Conservation (phyloP, 2,329 filamentous ascomycete genomes). For the Leptographium procerum region DNA sequence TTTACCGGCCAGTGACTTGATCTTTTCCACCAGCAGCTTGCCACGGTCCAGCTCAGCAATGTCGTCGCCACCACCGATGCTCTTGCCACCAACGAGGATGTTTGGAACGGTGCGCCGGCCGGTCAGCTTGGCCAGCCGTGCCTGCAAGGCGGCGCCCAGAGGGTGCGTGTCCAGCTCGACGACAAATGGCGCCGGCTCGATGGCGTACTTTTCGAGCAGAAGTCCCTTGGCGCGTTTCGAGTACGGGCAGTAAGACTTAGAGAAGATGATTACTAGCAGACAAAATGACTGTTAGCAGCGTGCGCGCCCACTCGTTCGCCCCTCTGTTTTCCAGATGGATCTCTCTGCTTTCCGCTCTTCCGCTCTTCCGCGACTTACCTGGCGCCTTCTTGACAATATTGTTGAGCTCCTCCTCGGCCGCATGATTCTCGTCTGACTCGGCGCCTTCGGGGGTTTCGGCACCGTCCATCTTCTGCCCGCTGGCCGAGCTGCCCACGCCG, state of each 20-base stretch:
- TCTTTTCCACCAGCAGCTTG: slow-evolving; percentile 57
- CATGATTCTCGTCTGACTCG: slow-evolving; percentile 46
- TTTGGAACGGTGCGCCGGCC: slow-evolving; percentile 84
- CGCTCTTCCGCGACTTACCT: slow-evolving; percentile 36
- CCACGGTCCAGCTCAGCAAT: slow-evolving; percentile 59
- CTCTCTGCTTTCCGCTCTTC: neutral
- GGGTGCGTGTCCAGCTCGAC: slow-evolving; percentile 83
- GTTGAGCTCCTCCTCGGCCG: slow-evolving; percentile 62
- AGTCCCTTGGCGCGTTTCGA: slow-evolving; percentile 78
- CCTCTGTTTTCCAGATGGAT: neutral
- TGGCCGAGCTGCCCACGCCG: slow-evolving; percentile 46
- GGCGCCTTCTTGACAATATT: slow-evolving; percentile 73
- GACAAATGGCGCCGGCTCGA: slow-evolving; percentile 71
- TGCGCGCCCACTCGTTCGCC: neutral
- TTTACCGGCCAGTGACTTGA: slow-evolving; percentile 64
- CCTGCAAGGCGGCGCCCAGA: slow-evolving; percentile 63
- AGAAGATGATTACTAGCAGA: slow-evolving; percentile 80
- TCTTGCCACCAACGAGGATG: slow-evolving; percentile 74
- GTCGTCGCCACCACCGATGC: slow-evolving; percentile 84
- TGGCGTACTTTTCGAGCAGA: slow-evolving; percentile 72
- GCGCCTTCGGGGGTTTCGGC: slow-evolving; percentile 37
- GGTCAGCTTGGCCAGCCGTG: slow-evolving; percentile 58
- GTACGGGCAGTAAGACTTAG: slow-evolving; percentile 83
- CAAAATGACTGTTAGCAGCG: neutral
- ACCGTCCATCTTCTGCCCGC: slow-evolving; percentile 34